Base-by-base conservation (phyloP, 1,139 yeast genomes). In the Waltiozyma sp. region DNA sequence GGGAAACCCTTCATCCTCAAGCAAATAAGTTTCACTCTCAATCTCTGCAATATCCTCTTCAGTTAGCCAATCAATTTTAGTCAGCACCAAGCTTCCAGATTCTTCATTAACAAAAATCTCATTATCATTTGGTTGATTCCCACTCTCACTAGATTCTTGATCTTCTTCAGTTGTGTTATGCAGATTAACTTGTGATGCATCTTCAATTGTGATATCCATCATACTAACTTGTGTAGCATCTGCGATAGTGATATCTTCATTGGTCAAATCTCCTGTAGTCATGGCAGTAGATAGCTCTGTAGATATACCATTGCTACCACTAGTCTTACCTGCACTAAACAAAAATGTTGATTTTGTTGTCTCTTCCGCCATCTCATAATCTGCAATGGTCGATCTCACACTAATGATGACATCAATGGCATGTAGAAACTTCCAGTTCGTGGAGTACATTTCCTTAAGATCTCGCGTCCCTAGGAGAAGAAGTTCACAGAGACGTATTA, bases 401-500 rank as follows among this genome's bases (percentile, higher is more conserved):
- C 57, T 49, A 11, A 63, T 47, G 0, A 60, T 56, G 18, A 58
- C 57, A 28, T 60, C 61, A 19, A 68, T 40, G 1, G 73, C 73
- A 14, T 59, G 52, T 3, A 68, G 47, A 40, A 59, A 69, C 50
- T 67, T 68, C 37, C 62, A 62, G 1, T 59, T 52, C 2, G 49
- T 52, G 3, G 69, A 48, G 38, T 62, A 62, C 50, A 66, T 68
- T 19, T 65, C 64, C 16, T 48, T 49, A 0, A 81, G 80, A 14
- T 63, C 57, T 31, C 10, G 5, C 16, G 9, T 14, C 4, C 5
- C 14, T 14, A 18, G n/a, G 1, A 58, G 41, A 2, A 78, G 48
- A 18, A 80, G 57, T 55, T 80, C 87, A 0, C 78, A 71, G 9
- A 80, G 50, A 43, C 87, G 58, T 40, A 69, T 65, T 2, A 77